A percentile compares a stretch with the other conserved stretches of the same genome.
Conservation (phyloP, 306 rosid genomes). For the Casuarina glauca region DNA sequence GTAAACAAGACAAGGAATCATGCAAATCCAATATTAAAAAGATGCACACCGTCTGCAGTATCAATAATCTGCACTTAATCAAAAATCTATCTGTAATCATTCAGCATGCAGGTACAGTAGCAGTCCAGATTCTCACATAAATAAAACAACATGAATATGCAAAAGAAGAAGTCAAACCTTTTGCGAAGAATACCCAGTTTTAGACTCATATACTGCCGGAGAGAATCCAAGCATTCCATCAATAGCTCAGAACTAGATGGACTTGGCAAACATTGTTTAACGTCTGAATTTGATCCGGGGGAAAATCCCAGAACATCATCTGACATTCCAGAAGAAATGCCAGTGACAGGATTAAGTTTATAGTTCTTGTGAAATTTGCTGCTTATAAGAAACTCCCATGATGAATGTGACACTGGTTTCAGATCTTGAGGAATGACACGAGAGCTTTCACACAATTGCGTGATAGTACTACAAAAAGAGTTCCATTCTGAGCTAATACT, state of each 20-base stretch:
- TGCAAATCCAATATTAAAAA: neutral
- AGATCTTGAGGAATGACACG: constrained; percentile 36
- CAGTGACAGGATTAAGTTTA: constrained; percentile 50
- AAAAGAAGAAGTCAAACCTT: constrained; percentile 42
- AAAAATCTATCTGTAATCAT: constrained; percentile 1
- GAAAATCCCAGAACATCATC: constrained; percentile 37
- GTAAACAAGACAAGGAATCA: neutral
- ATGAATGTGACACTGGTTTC: constrained; percentile 41
- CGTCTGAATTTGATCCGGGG: constrained; percentile 29
- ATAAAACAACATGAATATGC: neutral
- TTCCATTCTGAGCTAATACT: constrained; percentile 75
- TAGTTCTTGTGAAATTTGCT: constrained; percentile 78
- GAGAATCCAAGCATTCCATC: constrained; percentile 70
- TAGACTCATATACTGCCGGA: constrained; percentile 92
- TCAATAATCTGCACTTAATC: neutral
- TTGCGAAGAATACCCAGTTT: constrained; percentile 89
- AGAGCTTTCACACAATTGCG: constrained; percentile 61
- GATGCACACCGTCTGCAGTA: constrained; percentile 11
- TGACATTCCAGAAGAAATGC: constrained; percentile 42
- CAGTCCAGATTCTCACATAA: constrained; percentile 7
- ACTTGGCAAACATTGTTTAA: constrained; percentile 38
- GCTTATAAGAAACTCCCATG: constrained; percentile 84
- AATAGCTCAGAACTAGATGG: constrained; percentile 59
- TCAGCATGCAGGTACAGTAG: constrained; percentile 8
- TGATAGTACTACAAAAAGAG: constrained; percentile 60